Conservation (phyloP, 164 flowering plant species). For the Aristolochia fimbriata region DNA sequence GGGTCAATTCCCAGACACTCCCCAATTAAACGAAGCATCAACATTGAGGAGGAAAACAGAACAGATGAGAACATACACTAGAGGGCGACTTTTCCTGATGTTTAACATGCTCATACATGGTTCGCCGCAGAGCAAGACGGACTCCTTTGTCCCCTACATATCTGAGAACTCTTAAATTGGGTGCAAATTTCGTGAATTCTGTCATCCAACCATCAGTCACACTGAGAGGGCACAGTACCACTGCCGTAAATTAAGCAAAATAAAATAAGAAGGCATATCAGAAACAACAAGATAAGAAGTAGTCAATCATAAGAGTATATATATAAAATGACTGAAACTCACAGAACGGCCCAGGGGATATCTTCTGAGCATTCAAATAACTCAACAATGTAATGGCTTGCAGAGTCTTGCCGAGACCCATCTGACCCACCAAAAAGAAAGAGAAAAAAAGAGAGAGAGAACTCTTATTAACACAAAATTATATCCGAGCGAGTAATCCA, state of each 20-base stretch:
- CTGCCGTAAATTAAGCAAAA: constrained; percentile 26
- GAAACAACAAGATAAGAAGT: not conserved
- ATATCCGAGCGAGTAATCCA: not conserved
- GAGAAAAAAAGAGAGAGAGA: too few relatives aligned
- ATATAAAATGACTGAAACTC: constrained; percentile 22
- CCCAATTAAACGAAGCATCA: not conserved
- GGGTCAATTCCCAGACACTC: too few relatives aligned
- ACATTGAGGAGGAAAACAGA: not conserved
- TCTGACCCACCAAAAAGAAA: too few relatives aligned
- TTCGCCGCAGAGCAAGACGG: constrained; percentile 40
- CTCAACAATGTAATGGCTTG: constrained; percentile 80
- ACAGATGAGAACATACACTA: constrained; percentile 30
- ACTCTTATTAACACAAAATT: not conserved
- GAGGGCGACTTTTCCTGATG: constrained; percentile 14
- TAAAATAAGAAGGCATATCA: not conserved
- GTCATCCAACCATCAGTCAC: constrained; percentile 89
- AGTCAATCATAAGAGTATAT: not conserved
- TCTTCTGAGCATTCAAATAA: constrained; percentile 52
- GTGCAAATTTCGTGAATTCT: constrained; percentile 55
- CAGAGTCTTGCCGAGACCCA: constrained; percentile 97
- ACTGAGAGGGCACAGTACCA: constrained; percentile 91
- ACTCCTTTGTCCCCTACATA: constrained; percentile 76
- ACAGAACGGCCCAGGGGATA: constrained; percentile 73
- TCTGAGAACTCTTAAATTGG: constrained; percentile 43
- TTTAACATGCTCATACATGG: constrained; percentile 31